Evolutionary conservation across 345 rosid genomes (phyloP), one percentile per base, ranked within the genome.

Genomic region (Rhizophora apiculata): DNA sequence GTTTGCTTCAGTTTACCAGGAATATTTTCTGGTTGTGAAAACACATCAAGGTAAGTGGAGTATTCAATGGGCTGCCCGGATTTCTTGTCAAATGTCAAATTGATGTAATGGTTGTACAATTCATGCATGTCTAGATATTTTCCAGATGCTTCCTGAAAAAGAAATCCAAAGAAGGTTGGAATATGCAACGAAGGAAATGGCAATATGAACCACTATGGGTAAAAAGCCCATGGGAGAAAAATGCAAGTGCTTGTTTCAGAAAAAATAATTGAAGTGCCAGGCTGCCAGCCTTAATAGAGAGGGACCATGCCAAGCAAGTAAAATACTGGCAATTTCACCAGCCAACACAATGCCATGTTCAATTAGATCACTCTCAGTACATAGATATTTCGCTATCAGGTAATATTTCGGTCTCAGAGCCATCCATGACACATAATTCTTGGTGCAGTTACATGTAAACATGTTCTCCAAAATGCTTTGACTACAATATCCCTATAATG

Each of bases 51-150:
- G 84, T 88, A 96, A 57, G 89, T 81, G 34, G 96, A 80, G 65
- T 96, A 92, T 31, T 96, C 99, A 69, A 92, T 84, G 62, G 78
- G 86, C 74, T 89, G 85, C 71, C 98, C 99, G 22, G 59, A 21
- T 55, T 55, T 55, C 59, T 55, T 55, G 59, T 55, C 59, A 36
- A 92, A 92, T 73, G 89, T 92, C 51, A 86, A 88, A 80, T 96
- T 92, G 73, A 88, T 82, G 69, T 85, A 92, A 68, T 81, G 93
- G 79, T 90, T 79, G 84, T 82, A 92, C 80, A 96, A 72, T 73
- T 92, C 98, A 68, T 92, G 99, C 87, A 96, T 64, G 81, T 96
- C 99, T 49, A 92, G 74, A 78, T 89, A 88, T 53, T 91, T 88
- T 53, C 96, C 99, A 68, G 67, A 66, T 7, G 96, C 92, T 86